These are phyloP conservation scores for Pecoramyces ruminantium DNA, from an alignment of 192 early-diverging fungal genomes.

Conservation along the genomic window DNA sequence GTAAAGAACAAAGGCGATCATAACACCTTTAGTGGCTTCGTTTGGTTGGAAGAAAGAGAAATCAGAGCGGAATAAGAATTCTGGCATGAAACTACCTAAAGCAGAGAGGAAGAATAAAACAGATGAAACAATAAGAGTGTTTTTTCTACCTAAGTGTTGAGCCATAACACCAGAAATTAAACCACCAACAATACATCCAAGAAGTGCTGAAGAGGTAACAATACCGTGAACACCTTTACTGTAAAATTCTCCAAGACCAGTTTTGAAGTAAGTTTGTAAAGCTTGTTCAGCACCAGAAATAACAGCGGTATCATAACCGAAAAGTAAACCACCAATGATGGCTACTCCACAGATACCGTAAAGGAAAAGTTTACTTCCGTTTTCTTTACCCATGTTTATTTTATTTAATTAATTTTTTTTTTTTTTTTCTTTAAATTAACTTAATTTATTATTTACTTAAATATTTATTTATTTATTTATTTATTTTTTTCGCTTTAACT, in stretches of 20 bases:
- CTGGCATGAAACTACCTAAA: neutral
- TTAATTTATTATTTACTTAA: too few species aligned
- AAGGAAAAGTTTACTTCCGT: neutral
- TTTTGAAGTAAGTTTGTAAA: neutral
- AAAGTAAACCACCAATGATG: conserved; percentile 45
- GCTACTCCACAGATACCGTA: conserved; percentile 9
- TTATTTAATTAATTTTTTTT: too few species aligned
- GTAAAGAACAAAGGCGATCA: neutral
- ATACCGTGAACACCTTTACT: neutral
- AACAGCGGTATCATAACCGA: conserved; percentile 62
- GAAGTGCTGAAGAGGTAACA: neutral
- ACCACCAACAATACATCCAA: neutral
- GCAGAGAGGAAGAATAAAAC: neutral
- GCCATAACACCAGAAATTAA: neutral
- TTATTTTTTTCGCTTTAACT: too few species aligned
- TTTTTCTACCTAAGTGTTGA: neutral
- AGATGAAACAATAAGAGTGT: neutral
- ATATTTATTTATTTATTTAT: too few species aligned
- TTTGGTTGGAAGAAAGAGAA: neutral
- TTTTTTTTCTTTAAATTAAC: too few species aligned
- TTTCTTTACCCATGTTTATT: neutral
- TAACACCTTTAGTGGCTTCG: neutral
- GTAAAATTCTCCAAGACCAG: neutral
- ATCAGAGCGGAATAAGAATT: neutral
- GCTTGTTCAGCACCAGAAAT: conserved; percentile 24